Conservation (phyloP, 805 yeast species). For the Schizosaccharomyces japonicus region DNA sequence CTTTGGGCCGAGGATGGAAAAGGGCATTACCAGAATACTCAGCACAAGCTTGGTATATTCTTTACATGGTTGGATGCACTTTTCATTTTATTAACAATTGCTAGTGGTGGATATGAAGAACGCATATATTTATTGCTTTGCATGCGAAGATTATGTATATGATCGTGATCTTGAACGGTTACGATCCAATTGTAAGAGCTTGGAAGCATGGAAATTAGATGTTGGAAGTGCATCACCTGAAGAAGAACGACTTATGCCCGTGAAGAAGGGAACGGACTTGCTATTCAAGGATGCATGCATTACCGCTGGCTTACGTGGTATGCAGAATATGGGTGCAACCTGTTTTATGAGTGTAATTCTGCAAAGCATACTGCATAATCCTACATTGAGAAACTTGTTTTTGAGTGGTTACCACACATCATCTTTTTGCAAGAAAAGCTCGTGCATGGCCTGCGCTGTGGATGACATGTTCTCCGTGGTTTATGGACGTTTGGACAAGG, state of each 20-base stretch:
- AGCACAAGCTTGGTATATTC: slow-evolving; percentile 12
- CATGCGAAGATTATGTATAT: slow-evolving; percentile 49
- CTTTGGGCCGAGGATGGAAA: slow-evolving; percentile 9
- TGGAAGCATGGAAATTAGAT: background rate
- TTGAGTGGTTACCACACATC: slow-evolving; percentile 54
- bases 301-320: slow-evolving; percentile 61
- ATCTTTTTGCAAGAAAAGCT: slow-evolving; percentile 16
- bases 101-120: slow-evolving; percentile 45
- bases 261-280: no score
- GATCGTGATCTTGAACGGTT: slow-evolving; percentile 34
- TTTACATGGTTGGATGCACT: background rate
- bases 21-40: slow-evolving; percentile 9
- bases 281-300: no score
- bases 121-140: slow-evolving; percentile 55
- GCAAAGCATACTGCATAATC: slow-evolving; percentile 77
- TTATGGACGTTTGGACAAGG: slow-evolving; percentile 15
- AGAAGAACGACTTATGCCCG: slow-evolving; percentile 17
- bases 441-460: slow-evolving; percentile 65
- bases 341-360: slow-evolving; percentile 89
- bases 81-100: background rate
- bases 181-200: slow-evolving; percentile 15
- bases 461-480: slow-evolving; percentile 57
- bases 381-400: slow-evolving; percentile 55
- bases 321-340: slow-evolving; percentile 86
- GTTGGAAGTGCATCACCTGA: background rate